These are phyloP conservation scores for Tetrapyrgos nigripes DNA, from an alignment of 1,284 basidiomycete species.

Conservation along the genomic window DNA sequence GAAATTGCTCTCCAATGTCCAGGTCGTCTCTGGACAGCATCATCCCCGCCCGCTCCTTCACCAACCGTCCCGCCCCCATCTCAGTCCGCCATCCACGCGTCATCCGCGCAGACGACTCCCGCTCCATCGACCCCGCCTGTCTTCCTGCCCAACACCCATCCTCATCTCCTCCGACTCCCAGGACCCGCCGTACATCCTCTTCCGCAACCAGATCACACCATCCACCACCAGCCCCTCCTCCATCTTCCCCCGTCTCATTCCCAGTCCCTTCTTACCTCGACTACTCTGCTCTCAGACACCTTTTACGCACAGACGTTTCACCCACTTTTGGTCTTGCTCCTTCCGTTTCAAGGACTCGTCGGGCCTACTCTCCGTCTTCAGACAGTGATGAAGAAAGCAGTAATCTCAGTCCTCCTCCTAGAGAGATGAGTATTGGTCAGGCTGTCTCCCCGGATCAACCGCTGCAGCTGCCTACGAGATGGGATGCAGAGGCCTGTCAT, in stretches of 20 bases:
- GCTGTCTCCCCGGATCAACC: constrained; percentile 45
- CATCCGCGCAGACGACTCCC: constrained; percentile 52
- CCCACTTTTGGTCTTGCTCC: constrained; percentile 75
- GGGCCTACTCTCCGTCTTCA: constrained; percentile 30
- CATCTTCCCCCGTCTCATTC: constrained; percentile 49
- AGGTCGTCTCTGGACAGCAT: constrained; percentile 48
- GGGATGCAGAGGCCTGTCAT: constrained; percentile 74
- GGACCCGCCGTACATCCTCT: constrained; percentile 52
- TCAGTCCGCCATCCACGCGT: constrained; percentile 56
- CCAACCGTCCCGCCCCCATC: constrained; percentile 36
- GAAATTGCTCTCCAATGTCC: neutral
- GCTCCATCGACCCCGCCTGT: constrained; percentile 40
- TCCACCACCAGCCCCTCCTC: constrained; percentile 19
- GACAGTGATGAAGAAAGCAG: constrained; percentile 72
- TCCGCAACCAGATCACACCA: constrained; percentile 29
- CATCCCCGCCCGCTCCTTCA: constrained; percentile 60
- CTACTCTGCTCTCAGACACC: constrained; percentile 71
- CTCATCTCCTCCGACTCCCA: constrained; percentile 44
- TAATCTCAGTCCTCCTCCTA: constrained; percentile 62
- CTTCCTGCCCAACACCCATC: constrained; percentile 40
- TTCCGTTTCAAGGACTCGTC: constrained; percentile 57
- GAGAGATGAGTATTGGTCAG: constrained; percentile 58
- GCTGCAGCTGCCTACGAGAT: constrained; percentile 75
- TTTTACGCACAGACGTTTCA: constrained; percentile 67
- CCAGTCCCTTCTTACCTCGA: constrained; percentile 76